Percentiles rank a stretch among this genome's conserved stretches.
These are phyloP conservation scores for Choiromyces venosus DNA, from an alignment of 495 filamentous ascomycete species.

Conservation along the genomic window DNA sequence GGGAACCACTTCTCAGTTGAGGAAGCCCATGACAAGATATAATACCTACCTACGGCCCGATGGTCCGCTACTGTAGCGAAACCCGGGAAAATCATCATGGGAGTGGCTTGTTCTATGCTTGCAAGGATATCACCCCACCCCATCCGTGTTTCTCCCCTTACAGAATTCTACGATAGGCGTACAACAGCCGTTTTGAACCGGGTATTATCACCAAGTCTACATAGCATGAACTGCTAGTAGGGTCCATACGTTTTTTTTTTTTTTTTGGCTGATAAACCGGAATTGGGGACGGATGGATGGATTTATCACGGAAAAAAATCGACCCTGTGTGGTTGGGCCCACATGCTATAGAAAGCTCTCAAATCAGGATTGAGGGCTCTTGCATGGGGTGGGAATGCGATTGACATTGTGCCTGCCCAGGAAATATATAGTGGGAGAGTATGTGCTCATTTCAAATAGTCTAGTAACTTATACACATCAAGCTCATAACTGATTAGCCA, in stretches of 20 bases:
- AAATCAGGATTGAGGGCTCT: not conserved
- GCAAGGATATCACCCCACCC: not conserved
- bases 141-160: not conserved
- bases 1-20: constrained; percentile 20
- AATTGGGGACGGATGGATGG: constrained; percentile 4
- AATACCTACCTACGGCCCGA: constrained; percentile 20
- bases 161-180: constrained; percentile 5
- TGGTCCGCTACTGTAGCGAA: constrained; percentile 22
- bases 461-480: not conserved
- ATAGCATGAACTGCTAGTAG: not conserved
- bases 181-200: constrained; percentile 8
- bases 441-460: not conserved
- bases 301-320: constrained; percentile 6
- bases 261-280: constrained; percentile 11
- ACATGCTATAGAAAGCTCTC: not conserved
- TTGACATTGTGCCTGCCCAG: not conserved
- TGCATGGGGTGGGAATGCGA: not conserved
- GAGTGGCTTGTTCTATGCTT: not conserved
- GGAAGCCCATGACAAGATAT: constrained; percentile 12
- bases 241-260: not conserved
- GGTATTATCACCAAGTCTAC: not conserved
- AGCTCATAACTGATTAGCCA: not conserved
- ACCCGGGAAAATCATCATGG: constrained; percentile 22
- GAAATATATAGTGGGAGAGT: not conserved
- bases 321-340: not conserved